A percentile compares a stretch with the other conserved stretches of the same genome.
Conservation (phyloP, 2,329 filamentous ascomycete genomes). For the Lecanicillium sp. region DNA sequence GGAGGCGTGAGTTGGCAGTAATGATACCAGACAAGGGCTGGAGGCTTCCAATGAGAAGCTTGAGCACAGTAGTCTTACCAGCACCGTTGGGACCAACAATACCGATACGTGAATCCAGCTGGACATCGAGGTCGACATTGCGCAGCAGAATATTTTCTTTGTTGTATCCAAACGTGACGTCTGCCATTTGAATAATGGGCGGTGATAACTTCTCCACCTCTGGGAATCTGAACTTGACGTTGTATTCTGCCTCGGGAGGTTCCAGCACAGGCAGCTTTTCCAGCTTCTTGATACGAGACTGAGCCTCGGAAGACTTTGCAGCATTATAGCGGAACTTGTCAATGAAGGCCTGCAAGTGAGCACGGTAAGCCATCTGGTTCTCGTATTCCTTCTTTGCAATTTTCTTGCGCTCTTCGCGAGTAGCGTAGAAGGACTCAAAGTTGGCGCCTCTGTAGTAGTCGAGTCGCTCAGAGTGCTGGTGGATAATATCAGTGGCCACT, state of each 20-base stretch:
- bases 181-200: slow-evolving; percentile 95
- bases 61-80: slow-evolving; percentile 96
- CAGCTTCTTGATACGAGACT: slow-evolving; percentile 97
- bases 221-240: slow-evolving; percentile 93
- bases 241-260: slow-evolving; percentile 87
- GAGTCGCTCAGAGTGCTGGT: slow-evolving; percentile 92
- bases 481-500: slow-evolving; percentile 97
- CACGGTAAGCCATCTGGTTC: slow-evolving; percentile 90
- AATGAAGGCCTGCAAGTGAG: slow-evolving; percentile 94
- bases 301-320: slow-evolving; percentile 95
- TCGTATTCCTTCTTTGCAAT: slow-evolving; percentile 95
- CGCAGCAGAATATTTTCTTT: slow-evolving; percentile 70
- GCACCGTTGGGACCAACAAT: slow-evolving; percentile 99
- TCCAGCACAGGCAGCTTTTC: slow-evolving; percentile 94
- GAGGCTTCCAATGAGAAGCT: slow-evolving; percentile 87
- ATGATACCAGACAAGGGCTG: slow-evolving; percentile 71
- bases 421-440: slow-evolving; percentile 95
- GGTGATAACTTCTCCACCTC: slow-evolving; percentile 96
- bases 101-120: slow-evolving; percentile 94
- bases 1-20: slow-evolving; percentile 77
- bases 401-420: slow-evolving; percentile 94
- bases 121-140: slow-evolving; percentile 90
- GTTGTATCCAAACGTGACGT: slow-evolving; percentile 82
- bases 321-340: slow-evolving; percentile 99
- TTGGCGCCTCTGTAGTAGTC: slow-evolving; percentile 99